phyloP scores from a whole-genome alignment of 192 early-diverging fungal genomes.

The Diversispora epigaea region DNA sequence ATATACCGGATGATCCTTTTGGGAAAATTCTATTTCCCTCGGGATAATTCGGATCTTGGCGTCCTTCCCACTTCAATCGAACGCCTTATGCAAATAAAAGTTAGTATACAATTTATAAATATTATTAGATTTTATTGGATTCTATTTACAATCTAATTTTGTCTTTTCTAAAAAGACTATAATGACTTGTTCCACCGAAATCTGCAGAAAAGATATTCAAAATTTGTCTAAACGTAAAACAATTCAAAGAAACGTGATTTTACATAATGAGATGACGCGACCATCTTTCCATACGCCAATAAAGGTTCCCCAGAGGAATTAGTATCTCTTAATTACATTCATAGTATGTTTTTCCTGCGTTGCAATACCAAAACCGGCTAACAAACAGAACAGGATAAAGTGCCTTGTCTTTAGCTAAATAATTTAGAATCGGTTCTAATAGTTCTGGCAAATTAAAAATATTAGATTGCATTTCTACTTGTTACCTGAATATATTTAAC shows the following conservation, averaged over 20 bases:
- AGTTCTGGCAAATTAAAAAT: too few species aligned
- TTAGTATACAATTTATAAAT: constrained; percentile 21
- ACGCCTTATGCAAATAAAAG: constrained; percentile 15
- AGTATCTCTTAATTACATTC: too few species aligned
- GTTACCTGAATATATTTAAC: too few species aligned
- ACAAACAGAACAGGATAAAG: too few species aligned
- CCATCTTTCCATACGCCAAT: constrained; percentile 30
- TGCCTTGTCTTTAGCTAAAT: too few species aligned
- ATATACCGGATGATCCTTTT: constrained; percentile 23
- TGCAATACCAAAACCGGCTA: too few species aligned
- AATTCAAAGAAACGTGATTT: constrained; percentile 8
- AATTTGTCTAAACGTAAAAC: constrained; percentile 5
- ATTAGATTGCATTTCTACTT: too few species aligned
- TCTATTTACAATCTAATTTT: constrained; percentile 15
- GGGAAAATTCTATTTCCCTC: constrained; percentile 23
- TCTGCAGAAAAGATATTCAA: background rate
- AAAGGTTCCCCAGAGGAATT: constrained; percentile 33
- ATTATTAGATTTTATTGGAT: constrained; percentile 25
- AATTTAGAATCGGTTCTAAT: too few species aligned
- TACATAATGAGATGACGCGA: constrained; percentile 20
- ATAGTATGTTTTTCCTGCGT: too few species aligned
- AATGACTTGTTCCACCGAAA: constrained; percentile 15
- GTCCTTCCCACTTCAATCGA: constrained; percentile 13
- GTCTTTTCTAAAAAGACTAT: constrained; percentile 10
- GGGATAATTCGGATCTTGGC: constrained; percentile 4